phyloP scores from a whole-genome alignment of 805 yeast species.

The Ogataea glucozyma region DNA sequence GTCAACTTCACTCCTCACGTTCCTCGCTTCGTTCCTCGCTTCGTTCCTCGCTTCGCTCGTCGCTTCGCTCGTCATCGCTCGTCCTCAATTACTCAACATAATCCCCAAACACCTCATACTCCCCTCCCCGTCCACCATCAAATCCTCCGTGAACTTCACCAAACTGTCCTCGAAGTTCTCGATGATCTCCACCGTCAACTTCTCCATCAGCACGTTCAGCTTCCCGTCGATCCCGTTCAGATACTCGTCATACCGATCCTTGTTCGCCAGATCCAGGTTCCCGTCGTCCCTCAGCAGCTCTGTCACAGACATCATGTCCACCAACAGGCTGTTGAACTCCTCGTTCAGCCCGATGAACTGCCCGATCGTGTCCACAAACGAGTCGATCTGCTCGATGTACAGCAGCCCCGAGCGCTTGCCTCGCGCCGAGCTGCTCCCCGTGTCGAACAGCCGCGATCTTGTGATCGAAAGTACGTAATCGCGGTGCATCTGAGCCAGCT shows the following conservation, averaged over 20 bases:
- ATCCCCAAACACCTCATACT: conserved; percentile 51
- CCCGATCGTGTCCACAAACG: conserved; percentile 37
- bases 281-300: conserved; percentile 24
- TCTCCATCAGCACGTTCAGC: conserved; percentile 41
- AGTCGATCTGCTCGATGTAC: conserved; percentile 45
- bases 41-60: too few relatives aligned
- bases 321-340: conserved; percentile 39
- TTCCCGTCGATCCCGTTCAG: conserved; percentile 23
- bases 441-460: conserved; percentile 37
- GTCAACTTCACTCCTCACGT: too few relatives aligned
- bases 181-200: conserved; percentile 41
- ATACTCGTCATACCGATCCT: conserved; percentile 26
- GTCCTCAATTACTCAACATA: conserved; percentile 26
- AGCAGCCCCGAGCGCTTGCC: conserved; percentile 41
- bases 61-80: too few relatives aligned
- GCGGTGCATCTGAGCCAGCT: conserved; percentile 40
- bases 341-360: conserved; percentile 41
- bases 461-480: conserved; percentile 39
- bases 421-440: conserved; percentile 24
- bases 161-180: conserved; percentile 45
- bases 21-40: too few relatives aligned
- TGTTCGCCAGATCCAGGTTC: conserved; percentile 26
- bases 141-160: conserved; percentile 48
- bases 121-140: conserved; percentile 51
- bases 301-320: conserved; percentile 36